A percentile compares a stretch with the other conserved stretches of the same genome.
phyloP scores from a whole-genome alignment of 2,329 filamentous ascomycete genomes.

The Colletotrichum siamense region DNA sequence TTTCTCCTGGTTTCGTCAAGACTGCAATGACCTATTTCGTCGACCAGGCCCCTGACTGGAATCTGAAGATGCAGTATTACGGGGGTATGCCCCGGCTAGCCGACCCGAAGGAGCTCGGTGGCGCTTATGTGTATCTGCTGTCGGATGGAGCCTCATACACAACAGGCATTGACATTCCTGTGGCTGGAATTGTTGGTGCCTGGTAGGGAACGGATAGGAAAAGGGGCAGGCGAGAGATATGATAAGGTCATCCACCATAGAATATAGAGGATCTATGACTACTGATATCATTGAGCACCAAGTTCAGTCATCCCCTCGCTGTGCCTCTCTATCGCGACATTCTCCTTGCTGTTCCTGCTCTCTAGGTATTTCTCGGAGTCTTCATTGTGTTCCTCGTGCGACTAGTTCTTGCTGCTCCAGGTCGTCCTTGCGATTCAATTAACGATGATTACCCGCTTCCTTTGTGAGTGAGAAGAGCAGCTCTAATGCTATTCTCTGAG shows the following conservation, averaged over 20 bases:
- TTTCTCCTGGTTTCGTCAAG: slow-evolving; percentile 49
- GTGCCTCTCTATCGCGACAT: no score
- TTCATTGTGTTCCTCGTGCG: no score
- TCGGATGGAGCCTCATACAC: slow-evolving; percentile 55
- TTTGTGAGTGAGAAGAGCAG: no score
- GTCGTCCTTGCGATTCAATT: no score
- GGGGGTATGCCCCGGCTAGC: slow-evolving; percentile 61
- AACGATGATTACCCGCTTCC: no score
- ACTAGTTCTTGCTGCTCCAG: no score
- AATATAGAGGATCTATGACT: not conserved
- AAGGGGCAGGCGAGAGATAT: not conserved
- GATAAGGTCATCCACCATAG: not conserved
- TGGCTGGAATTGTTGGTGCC: slow-evolving; percentile 38
- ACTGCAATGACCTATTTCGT: slow-evolving; percentile 57
- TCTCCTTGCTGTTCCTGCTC: no score
- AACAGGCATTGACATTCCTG: slow-evolving; percentile 54
- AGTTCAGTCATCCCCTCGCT: no score
- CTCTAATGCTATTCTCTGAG: no score
- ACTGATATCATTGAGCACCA: not conserved
- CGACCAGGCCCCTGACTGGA: slow-evolving; percentile 58
- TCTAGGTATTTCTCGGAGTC: no score
- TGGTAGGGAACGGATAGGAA: slow-evolving; percentile 16
- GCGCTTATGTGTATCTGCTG: slow-evolving; percentile 62
- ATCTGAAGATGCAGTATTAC: slow-evolving; percentile 62
- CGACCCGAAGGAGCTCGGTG: slow-evolving; percentile 57